A percentile compares a stretch with the other conserved stretches of the same genome.
phyloP scores from a whole-genome alignment of 306 rosid species.

The Senna siamea region DNA sequence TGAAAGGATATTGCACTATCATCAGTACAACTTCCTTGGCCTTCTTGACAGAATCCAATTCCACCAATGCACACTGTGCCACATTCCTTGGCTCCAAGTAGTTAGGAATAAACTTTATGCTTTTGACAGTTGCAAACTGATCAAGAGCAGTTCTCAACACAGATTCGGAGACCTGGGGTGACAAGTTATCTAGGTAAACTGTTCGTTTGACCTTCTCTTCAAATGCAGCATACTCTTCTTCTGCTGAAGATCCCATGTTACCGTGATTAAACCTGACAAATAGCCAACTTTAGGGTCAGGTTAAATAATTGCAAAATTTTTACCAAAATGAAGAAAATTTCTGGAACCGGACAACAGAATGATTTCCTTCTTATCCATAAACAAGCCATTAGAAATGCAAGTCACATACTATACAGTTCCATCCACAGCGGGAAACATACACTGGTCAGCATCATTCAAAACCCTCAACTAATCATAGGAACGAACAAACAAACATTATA shows the following conservation, averaged over 20 bases:
- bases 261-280: constrained; percentile 22
- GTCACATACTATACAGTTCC: constrained; percentile 19
- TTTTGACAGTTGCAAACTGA: constrained; percentile 59
- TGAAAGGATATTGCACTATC: constrained; percentile 51
- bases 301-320: constrained; percentile 1
- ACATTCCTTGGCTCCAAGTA: constrained; percentile 48
- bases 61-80: constrained; percentile 53
- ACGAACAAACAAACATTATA: not conserved
- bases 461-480: not conserved
- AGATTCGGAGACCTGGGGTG: constrained; percentile 57
- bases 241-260: constrained; percentile 42
- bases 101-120: constrained; percentile 57
- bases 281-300: constrained; percentile 6
- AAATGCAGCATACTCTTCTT: constrained; percentile 46
- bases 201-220: constrained; percentile 54
- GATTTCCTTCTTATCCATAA: constrained; percentile 10
- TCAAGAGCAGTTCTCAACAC: constrained; percentile 58
- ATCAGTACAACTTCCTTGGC: constrained; percentile 40
- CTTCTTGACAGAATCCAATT: constrained; percentile 48
- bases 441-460: too few species aligned
- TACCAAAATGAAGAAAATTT: not conserved
- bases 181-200: constrained; percentile 56
- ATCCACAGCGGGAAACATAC: too few species aligned
- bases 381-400: constrained; percentile 14
- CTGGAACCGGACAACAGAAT: not conserved